Evolutionary conservation across 805 yeast species (phyloP).

Genomic region (Nakazawaea ernobii): DNA sequence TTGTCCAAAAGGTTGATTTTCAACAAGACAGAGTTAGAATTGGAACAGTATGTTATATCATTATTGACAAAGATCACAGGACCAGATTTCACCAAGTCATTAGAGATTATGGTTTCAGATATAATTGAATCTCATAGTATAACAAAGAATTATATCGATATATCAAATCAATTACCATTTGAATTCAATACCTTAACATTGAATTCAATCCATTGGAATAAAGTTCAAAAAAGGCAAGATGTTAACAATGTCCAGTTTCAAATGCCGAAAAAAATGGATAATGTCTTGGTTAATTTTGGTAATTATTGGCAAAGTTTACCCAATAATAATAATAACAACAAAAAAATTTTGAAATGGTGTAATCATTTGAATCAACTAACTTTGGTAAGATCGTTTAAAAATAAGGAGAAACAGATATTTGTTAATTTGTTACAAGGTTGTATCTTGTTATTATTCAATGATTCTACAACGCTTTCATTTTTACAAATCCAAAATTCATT

Average conservation of each 20-base stretch:
- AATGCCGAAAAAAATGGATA: constrained; percentile 22
- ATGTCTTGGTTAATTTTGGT: constrained; percentile 19
- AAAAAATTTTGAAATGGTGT: constrained; percentile 21
- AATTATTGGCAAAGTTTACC: constrained; percentile 15
- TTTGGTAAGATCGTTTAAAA: constrained; percentile 22
- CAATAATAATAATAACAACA: constrained; percentile 15
- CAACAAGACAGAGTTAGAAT: constrained; percentile 16
- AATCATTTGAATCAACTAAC: constrained; percentile 31
- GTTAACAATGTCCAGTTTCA: constrained; percentile 9
- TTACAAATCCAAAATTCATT: constrained; percentile 19
- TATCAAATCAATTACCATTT: background rate
- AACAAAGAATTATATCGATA: background rate
- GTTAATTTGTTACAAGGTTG: constrained; percentile 33
- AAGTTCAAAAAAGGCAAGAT: constrained; percentile 21
- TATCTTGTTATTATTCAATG: constrained; percentile 28
- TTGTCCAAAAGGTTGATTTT: constrained; percentile 32
- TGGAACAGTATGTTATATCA: constrained; percentile 20
- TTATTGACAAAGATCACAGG: constrained; percentile 14
- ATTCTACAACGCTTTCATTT: constrained; percentile 14
- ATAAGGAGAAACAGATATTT: constrained; percentile 23
- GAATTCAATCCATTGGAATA: constrained; percentile 29
- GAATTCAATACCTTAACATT: constrained; percentile 9
- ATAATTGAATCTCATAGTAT: background rate
- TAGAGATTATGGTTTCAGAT: constrained; percentile 5
- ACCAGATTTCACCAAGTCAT: background rate